Evolutionary conservation across 2,329 filamentous ascomycete genomes (phyloP), one percentile per base, ranked within the genome.

Genomic region (Fusarium aywerte): DNA sequence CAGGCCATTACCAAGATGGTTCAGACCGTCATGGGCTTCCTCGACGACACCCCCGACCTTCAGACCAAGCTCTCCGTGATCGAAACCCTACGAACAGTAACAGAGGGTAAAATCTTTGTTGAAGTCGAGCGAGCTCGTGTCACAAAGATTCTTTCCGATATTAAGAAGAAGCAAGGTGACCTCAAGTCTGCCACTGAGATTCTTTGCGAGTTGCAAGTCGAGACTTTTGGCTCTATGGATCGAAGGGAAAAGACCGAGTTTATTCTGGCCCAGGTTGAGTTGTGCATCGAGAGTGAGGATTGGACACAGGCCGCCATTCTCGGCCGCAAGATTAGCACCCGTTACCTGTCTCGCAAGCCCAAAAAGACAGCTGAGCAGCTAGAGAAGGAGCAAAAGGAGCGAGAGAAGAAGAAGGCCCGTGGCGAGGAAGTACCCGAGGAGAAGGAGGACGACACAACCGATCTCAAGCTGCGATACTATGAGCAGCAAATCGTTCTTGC

Each of bases 1-100:
- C 96, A 98, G 82, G 96, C 96, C 76, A 96, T 94, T 75, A 98
- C 96, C 74, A 96, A 95, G 84, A 99, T 99, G 96, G 94, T 99
- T 63, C 96, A 99, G 84, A 91, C 90, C 45, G 93, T 97, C 66
- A 97, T 99, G 90, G 86, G 84, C 62, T 97, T 98, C 80, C 82
- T 99, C 75, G 91, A 97, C 76, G 88, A 91, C 44, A 93, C 93
- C 21, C 93, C 96, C 32, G 91, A 88, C 75, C 76, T 92, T 63
- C 93, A 97, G 72, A 93, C 89, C 33, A 99, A 98, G 83, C 84
- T 99, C 58, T 91, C 92, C 21, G 89, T 97, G 61, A 99, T 99
- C 75, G 95, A 99, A 81, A 96, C 95, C 2, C 81, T 99, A 75
- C 89, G 96, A 73, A 98, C 95, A 39, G 95, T 99, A 47, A 99